Conservation (phyloP, 1,284 basidiomycete genomes). For the Xerocomus minutiporus region DNA sequence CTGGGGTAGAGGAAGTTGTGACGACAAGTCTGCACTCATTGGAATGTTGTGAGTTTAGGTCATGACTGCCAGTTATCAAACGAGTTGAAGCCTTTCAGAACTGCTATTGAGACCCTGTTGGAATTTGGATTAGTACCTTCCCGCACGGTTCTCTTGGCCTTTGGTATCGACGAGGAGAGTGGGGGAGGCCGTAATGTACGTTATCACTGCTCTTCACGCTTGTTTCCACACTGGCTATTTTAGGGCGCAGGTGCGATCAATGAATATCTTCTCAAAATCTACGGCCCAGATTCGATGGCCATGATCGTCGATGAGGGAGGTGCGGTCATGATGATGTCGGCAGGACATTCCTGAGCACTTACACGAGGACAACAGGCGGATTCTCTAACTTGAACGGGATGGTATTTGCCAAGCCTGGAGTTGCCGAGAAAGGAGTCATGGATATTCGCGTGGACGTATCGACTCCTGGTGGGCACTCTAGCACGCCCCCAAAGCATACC, state of each 20-base stretch:
- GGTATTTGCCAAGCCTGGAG: slow-evolving; percentile 46
- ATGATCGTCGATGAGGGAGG: slow-evolving; percentile 54
- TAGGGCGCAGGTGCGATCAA: slow-evolving; percentile 49
- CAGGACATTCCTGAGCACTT: not conserved
- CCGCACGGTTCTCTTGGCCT: slow-evolving; percentile 55
- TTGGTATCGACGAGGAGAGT: slow-evolving; percentile 69
- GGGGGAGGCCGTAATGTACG: slow-evolving; percentile 43
- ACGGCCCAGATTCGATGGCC: slow-evolving; percentile 51
- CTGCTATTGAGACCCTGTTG: slow-evolving; percentile 52
- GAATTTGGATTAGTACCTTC: slow-evolving; percentile 48
- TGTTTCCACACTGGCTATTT: slow-evolving; percentile 9
- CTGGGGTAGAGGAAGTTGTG: slow-evolving; percentile 61
- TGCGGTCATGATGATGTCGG: slow-evolving; percentile 7
- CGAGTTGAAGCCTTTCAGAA: slow-evolving; percentile 29
- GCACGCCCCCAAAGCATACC: slow-evolving; percentile 54
- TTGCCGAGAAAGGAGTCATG: slow-evolving; percentile 64
- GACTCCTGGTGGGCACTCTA: slow-evolving; percentile 66
- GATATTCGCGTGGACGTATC: slow-evolving; percentile 52
- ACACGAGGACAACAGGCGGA: slow-evolving; percentile 27
- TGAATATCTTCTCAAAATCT: slow-evolving; percentile 44
- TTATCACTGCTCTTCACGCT: not conserved
- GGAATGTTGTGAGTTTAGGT: slow-evolving; percentile 44
- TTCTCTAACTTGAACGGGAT: slow-evolving; percentile 36
- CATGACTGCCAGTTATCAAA: not conserved
- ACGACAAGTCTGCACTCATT: slow-evolving; percentile 62